phyloP scores from a whole-genome alignment of 768 basidiomycete genomes.

The Dacryopinax primogenitus region DNA sequence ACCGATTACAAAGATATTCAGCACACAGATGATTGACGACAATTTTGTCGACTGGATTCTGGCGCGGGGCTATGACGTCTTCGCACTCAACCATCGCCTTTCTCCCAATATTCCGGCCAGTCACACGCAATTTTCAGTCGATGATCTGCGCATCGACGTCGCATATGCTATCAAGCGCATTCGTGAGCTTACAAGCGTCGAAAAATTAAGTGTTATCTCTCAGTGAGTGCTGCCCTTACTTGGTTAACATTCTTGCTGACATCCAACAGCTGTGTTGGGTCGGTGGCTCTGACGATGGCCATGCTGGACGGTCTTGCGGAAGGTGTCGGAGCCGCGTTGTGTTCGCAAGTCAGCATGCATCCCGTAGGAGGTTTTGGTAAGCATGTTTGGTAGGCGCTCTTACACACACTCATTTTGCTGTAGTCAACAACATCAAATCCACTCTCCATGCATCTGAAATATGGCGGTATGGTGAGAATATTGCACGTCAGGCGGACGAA shows the following conservation, averaged over 20 bases:
- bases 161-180: background rate
- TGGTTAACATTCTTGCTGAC: background rate
- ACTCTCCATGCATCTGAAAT: background rate
- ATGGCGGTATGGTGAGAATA: background rate
- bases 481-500: background rate
- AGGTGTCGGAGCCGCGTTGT: background rate
- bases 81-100: slow-evolving; percentile 3
- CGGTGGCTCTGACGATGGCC: slow-evolving; percentile 2
- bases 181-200: background rate
- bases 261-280: background rate
- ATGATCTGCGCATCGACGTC: slow-evolving; percentile 8
- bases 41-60: slow-evolving; percentile 8
- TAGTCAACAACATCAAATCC: slow-evolving; percentile 5
- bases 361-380: background rate
- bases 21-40: background rate
- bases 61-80: background rate
- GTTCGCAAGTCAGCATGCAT: slow-evolving; percentile 10
- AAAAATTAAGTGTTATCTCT: slow-evolving; percentile 2
- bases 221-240: background rate
- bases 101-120: background rate
- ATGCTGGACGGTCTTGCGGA: slow-evolving; percentile 5
- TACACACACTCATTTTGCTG: background rate
- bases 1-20: background rate
- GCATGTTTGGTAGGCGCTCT: background rate
- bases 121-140: background rate